Evolutionary conservation across 2,329 filamentous ascomycete species (phyloP), one percentile per base, ranked within the genome.

Genomic region (Escovopsis weberi): DNA sequence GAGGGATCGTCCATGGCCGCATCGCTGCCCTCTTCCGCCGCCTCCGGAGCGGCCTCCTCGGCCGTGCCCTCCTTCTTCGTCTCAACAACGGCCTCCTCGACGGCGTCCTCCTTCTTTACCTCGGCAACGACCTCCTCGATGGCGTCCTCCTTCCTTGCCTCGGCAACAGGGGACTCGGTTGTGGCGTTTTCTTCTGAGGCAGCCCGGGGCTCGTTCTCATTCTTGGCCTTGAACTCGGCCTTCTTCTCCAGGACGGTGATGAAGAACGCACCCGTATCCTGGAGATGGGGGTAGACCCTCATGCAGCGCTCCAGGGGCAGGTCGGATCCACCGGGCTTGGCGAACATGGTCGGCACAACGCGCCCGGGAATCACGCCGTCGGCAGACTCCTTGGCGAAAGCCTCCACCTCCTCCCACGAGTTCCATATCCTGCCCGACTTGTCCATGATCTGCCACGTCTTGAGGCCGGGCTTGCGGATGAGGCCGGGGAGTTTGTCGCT

Each of bases 251-350:
- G 66, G 0, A 95, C 88, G 1, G 87, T 82, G 58, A 98, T 95
- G 67, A 98, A 98, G 71, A 98, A 98, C 19, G 83, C 89, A 43
- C 91, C 91, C 3, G 91, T 98, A 54, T 98, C 87, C 63, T 98
- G 91, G 57, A 87, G 74, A 61, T 98, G 91, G 32, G 88, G 85
- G 60, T 96, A 98, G 6, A 98, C 80, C 48, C 91, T 77, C 73
- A 96, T 88, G 63, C 89, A 95, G 46, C 83, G 77, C 54, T 95
- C 85, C 15, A 96, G 72, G 12, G 87, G 87, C 23, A 95, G 70
- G 62, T 74, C 65, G 34, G 65, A 63, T 12, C 63, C 65, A 44
- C 69, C 68, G 0, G 75, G 70, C 34, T 65, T 64, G 5, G 88
- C 74, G 64, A 98, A 98, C 84, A 95, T 94, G 58, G 78, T 80